phyloP scores from a whole-genome alignment of 192 early-diverging fungal species.

The Coemansia erecta region DNA sequence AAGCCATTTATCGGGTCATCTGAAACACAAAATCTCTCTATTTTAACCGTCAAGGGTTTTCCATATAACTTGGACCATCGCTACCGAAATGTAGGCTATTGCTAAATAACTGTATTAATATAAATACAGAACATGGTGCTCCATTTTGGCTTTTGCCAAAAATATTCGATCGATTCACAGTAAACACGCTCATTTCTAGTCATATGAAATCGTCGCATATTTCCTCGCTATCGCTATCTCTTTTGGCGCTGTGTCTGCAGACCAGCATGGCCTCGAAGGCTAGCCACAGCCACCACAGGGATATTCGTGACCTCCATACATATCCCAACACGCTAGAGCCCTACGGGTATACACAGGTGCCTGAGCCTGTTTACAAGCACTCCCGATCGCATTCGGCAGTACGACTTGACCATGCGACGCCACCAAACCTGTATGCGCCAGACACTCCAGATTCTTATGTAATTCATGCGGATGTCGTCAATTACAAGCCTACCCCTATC shows the following conservation, averaged over 20 bases:
- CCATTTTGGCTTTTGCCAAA: not conserved
- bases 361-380: not conserved
- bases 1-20: no score
- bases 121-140: not conserved
- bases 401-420: not conserved
- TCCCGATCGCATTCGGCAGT: not conserved
- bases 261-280: not conserved
- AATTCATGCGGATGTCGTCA: not conserved
- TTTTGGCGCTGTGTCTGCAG: not conserved
- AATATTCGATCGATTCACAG: no score
- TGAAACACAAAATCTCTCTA: not conserved
- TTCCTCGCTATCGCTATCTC: not conserved
- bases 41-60: not conserved
- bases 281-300: not conserved
- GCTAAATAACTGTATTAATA: not conserved
- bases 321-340: not conserved
- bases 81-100: no score
- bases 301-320: not conserved
- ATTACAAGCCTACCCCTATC: not conserved
- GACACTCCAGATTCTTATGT: not conserved
- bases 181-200: no score
- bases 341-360: not conserved
- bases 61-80: no score
- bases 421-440: conserved; percentile 1
- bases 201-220: not conserved